Conservation (phyloP, 1,284 basidiomycete genomes). For the Mycosarcoma mackinlayi region DNA sequence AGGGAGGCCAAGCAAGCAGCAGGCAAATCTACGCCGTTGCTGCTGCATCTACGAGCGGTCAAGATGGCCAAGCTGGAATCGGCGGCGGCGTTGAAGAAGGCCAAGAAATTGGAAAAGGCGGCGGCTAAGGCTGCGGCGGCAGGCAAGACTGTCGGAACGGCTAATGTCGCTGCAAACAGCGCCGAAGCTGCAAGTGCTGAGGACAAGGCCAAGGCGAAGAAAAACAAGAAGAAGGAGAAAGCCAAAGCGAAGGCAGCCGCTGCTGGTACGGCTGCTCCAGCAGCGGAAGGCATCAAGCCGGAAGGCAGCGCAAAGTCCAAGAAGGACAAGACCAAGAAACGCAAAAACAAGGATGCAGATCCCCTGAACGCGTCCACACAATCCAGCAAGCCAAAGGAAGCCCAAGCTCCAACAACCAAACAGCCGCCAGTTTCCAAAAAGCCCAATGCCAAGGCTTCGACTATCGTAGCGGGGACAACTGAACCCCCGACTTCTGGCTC, state of each 20-base stretch:
- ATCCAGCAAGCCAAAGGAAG: background rate
- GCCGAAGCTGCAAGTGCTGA: background rate
- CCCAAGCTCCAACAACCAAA: background rate
- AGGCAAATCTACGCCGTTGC: conserved; percentile 50
- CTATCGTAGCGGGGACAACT: background rate
- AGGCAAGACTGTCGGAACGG: background rate
- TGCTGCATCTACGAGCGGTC: conserved; percentile 54
- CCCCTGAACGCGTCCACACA: too few relatives aligned
- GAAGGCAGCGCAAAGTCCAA: conserved; percentile 5
- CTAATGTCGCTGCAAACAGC: conserved; percentile 1
- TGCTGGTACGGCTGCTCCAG: background rate
- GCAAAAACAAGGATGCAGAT: conserved; percentile 11
- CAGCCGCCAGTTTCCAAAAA: conserved; percentile 19
- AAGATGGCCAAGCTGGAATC: conserved; percentile 42
- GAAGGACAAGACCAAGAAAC: conserved; percentile 16
- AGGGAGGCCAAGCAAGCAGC: conserved; percentile 14
- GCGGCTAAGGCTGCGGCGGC: conserved; percentile 9
- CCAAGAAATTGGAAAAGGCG: conserved; percentile 30
- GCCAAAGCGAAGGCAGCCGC: conserved; percentile 15
- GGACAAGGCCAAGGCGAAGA: conserved; percentile 9
- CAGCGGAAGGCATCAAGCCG: background rate
- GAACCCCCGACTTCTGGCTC: too few relatives aligned
- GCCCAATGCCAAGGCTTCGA: background rate
- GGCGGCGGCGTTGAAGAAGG: conserved; percentile 27
- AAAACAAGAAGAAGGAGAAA: conserved; percentile 21